Evolutionary conservation across 108 stramenopile species (phyloP).

Genomic region (Schizochytrium sp.): DNA sequence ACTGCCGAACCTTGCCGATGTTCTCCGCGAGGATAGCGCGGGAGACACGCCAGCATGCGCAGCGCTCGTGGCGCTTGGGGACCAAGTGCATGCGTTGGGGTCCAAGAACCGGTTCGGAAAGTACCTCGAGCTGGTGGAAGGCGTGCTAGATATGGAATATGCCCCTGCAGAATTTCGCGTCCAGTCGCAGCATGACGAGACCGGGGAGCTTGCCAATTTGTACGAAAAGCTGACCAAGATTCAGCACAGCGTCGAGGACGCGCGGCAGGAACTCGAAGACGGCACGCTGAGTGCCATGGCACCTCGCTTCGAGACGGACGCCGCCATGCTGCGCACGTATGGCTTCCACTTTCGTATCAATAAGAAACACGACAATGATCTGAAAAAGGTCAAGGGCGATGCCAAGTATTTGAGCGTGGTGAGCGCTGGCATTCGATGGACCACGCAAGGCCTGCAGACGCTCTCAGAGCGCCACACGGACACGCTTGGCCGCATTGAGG

Average conservation of each 20-base stretch:
- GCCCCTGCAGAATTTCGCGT: neutral
- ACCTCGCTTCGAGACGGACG: neutral
- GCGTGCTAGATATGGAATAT: neutral
- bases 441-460: neutral
- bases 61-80: neutral
- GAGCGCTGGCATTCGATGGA: neutral
- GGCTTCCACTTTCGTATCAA: neutral
- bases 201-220: neutral
- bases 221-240: neutral
- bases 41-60: neutral
- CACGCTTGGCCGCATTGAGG: neutral
- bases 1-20: neutral
- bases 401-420: conserved; percentile 1
- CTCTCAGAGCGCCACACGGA: neutral
- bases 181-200: neutral
- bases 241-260: neutral
- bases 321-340: neutral
- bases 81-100: neutral
- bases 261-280: neutral
- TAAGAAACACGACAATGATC: neutral
- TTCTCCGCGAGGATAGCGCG: neutral
- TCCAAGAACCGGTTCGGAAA: neutral
- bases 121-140: neutral
- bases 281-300: neutral
- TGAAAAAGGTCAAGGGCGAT: neutral